phyloP scores from a whole-genome alignment of 106 monocot species.

The Phalaenopsis equestris region DNA sequence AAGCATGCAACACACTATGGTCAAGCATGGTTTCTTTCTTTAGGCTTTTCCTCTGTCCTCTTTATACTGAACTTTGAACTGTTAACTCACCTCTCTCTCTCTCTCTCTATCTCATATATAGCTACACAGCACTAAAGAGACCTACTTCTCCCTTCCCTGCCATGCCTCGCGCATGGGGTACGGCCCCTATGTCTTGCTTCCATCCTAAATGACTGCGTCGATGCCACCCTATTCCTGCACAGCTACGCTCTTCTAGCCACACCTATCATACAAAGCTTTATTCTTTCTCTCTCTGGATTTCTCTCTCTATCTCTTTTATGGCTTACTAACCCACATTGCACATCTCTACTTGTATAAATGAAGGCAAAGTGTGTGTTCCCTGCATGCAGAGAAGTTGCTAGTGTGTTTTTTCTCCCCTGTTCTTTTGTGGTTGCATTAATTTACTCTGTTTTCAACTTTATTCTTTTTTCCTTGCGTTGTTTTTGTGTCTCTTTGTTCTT shows the following conservation, averaged over 20 bases:
- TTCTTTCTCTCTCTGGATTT: neutral
- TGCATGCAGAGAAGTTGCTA: neutral
- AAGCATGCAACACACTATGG: neutral
- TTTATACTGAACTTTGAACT: neutral
- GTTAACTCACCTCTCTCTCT: neutral
- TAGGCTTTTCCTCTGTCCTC: neutral
- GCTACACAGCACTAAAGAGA: neutral
- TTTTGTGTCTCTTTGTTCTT: neutral
- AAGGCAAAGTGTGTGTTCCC: neutral
- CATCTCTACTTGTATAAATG: neutral
- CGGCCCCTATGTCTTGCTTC: slow-evolving; percentile 7
- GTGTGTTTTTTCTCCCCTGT: too few species aligned
- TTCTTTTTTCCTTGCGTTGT: neutral
- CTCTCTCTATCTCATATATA: neutral
- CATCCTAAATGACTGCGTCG: slow-evolving; percentile 1
- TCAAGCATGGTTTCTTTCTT: slow-evolving; percentile 2
- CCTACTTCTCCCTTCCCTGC: neutral
- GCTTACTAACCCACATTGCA: neutral
- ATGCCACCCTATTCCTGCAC: slow-evolving; percentile 9
- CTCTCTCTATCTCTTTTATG: neutral
- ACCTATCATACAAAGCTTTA: neutral
- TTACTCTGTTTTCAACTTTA: neutral
- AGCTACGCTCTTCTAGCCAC: slow-evolving; percentile 4
- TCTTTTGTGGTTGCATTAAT: neutral
- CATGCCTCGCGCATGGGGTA: neutral